These are phyloP conservation scores for Eudorina sp. DNA, from an alignment of 139 green algal species.

Conservation along the genomic window DNA sequence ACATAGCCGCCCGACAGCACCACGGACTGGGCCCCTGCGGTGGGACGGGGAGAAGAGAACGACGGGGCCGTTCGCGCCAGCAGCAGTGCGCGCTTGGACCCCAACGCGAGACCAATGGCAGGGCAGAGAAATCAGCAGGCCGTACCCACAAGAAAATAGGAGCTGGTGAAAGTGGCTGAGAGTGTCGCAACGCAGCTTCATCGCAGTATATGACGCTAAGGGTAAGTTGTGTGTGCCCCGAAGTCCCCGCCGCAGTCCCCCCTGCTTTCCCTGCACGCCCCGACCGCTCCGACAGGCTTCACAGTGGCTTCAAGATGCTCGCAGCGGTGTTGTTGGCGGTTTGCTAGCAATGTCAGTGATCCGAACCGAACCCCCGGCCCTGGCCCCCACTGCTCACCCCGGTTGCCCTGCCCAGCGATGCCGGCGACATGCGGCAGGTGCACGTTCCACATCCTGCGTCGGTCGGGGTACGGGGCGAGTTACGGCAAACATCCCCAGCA, in stretches of 20 bases:
- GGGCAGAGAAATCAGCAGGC: no score
- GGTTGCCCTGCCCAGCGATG: slow-evolving; percentile 91
- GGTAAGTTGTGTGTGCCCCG: no score
- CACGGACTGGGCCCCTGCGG: slow-evolving; percentile 53
- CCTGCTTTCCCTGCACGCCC: no score
- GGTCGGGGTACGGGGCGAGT: not conserved
- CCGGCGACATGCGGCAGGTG: slow-evolving; percentile 97
- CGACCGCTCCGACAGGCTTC: not conserved
- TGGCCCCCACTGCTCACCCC: slow-evolving; percentile 67
- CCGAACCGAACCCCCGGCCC: not conserved
- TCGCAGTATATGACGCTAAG: not conserved
- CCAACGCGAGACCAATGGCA: no score
- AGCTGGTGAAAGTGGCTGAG: no score
- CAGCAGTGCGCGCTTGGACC: no score
- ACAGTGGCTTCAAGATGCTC: not conserved
- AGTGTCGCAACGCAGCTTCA: no score
- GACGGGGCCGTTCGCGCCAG: not conserved
- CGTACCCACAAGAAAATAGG: no score
- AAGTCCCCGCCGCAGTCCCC: no score
- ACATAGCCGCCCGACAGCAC: slow-evolving; percentile 87
- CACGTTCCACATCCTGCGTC: slow-evolving; percentile 78
- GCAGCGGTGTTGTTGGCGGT: not conserved
- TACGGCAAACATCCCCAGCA: no score
- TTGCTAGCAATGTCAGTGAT: not conserved
- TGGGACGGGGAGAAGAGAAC: not conserved